Evolutionary conservation across 192 early-diverging fungal genomes (phyloP), one percentile per base, ranked within the genome.

Genomic region (Coemansia sp.): DNA sequence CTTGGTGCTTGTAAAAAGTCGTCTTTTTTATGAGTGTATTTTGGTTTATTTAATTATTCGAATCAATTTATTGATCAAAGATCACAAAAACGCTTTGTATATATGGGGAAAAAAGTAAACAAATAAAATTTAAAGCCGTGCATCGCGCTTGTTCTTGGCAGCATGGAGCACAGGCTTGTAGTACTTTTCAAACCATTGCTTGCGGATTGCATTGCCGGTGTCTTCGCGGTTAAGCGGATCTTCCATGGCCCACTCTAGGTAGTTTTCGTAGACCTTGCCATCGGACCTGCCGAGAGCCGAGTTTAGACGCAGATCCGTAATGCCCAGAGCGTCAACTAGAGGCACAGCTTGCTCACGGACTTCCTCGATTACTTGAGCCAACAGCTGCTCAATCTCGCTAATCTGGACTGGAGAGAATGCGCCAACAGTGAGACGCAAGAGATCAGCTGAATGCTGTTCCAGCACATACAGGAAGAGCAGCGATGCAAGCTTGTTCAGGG

Each of bases 201-300:
- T 59, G 63, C 78, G 78, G 55, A 81, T 68, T 1, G 27, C 62
- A 15, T 50, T 4, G 14, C 72, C 77, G 11, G 62, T 32, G 45
- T 60, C 70, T 0, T 73, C 70, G 22, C 53, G 73, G 71, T 94
- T 94, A 57, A 92, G 73, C 4, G 92, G 92, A 27, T 94, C 90
- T 49, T 82, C 74, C 52, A 87, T 85, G 0, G 89, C 92, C 87
- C 85, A 87, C 76, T 88, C 68, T 17, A 89, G 81, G 74, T 91
- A 87, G 60, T 83, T 72, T 62, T 92, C 91, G 45, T 95, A 95
- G 19, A 92, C 88, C 59, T 87, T 84, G 52, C 91, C 92, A 61
- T 92, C 91, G 49, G 79, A 85, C 22, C 88, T 77, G 17, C 89
- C 93, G 38, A 95, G 71, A 9, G 91, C 87, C 45, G 88, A 90